Evolutionary conservation across 148 eudicot genomes (phyloP), one percentile per base, ranked within the genome.

Genomic region (Polygonum aviculare): DNA sequence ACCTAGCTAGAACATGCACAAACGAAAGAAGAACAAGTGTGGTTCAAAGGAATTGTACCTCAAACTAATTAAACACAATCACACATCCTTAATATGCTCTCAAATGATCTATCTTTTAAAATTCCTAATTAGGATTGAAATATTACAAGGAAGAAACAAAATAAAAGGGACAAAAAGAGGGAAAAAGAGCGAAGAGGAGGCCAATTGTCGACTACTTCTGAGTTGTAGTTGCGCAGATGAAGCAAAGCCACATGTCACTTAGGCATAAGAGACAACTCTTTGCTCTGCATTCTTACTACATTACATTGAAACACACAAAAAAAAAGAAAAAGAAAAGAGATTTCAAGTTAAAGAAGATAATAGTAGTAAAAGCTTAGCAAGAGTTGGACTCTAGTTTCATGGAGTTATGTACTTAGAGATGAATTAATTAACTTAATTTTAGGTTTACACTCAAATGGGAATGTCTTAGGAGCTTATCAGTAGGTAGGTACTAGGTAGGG

Each of bases 401-500:
- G 39, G 12, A n/a, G 33, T 12, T 22, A 63, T 12, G 12, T 18
- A 62, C 31, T 22, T 63, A 22, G 73, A 70, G 73, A 44, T 41
- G 33, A 31, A 35, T n/a, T 2, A 72, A 44, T 2, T 72, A 14
- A 9, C 38, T 69, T 1, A 26, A 26, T 69, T 69, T 19, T 59
- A 26, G 67, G 36, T 59, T 4, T 21, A 2, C 38, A n/a, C 65
- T 4, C 44, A 33, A 35, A 36, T 67, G 15, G 21, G 71, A 67
- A 67, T 67, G 74, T 72, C 50, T 72, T 72, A 44, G 74, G 54
- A 69, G 73, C 19, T 38, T 7, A 72, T 45, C 10, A 41, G 36
- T 72, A 48, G 38, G 51, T 72, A 72, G 38, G 51, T 72, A 72
- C 54, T 62, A 77, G 78, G 77, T 74, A 47, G 81, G 83, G 81